Evolutionary conservation across 2,329 filamentous ascomycete species (phyloP).

Genomic region (Orbilia ellipsospora): DNA sequence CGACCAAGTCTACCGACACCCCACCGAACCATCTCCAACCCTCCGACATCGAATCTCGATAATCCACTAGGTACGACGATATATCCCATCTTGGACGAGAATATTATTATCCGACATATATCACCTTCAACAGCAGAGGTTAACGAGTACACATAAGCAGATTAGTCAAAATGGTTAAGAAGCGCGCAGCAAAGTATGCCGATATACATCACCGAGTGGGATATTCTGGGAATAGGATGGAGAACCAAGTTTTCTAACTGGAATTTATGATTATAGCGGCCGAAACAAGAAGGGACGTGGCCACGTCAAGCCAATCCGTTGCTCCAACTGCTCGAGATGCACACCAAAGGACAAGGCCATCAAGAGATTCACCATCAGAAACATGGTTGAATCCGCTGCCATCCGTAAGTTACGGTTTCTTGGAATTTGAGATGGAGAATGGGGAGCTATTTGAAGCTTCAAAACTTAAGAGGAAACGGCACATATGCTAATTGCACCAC

Average conservation of each 20-base stretch:
- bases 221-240: slow-evolving; percentile 12
- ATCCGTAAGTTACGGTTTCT: slow-evolving; percentile 80
- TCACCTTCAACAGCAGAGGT: slow-evolving; percentile 22
- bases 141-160: slow-evolving; percentile 38
- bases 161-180: slow-evolving; percentile 73
- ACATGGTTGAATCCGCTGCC: slow-evolving; percentile 99
- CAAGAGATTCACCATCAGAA: slow-evolving; percentile 99
- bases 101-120: slow-evolving; percentile 16
- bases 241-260: slow-evolving; percentile 30
- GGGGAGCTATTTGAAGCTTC: not conserved
- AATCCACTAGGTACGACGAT: slow-evolving; percentile 47
- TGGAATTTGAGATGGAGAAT: not conserved
- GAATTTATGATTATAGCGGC: slow-evolving; percentile 71
- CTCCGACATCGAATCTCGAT: slow-evolving; percentile 35
- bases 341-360: slow-evolving; percentile 99
- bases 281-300: slow-evolving; percentile 99
- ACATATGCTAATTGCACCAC: not conserved
- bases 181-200: slow-evolving; percentile 78
- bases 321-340: slow-evolving; percentile 82
- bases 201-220: slow-evolving; percentile 48
- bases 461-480: not conserved
- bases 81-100: not conserved
- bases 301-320: slow-evolving; percentile 99
- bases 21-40: slow-evolving; percentile 14
- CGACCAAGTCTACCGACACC: slow-evolving; percentile 36